Evolutionary conservation across 2,329 filamentous ascomycete species (phyloP), one percentile per base, ranked within the genome.

Genomic region (Massarina eburnea): DNA sequence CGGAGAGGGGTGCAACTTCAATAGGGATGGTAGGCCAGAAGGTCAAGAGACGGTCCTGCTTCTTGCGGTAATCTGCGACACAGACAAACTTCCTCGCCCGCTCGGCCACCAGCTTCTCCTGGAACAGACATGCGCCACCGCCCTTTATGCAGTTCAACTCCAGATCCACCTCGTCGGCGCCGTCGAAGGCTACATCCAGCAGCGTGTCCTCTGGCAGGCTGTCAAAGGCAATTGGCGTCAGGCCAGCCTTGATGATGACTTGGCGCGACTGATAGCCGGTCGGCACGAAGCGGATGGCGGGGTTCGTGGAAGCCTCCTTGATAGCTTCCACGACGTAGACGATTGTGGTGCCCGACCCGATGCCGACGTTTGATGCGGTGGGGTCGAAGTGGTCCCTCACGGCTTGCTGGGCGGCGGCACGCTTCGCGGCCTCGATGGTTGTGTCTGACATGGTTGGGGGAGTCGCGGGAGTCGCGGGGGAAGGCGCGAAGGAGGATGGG

Each of bases 101-200:
- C 49, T 89, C 83, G 4, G 91, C 91, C 4, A 99, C 91, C 27
- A 99, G 79, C 77, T 99, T 99, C 75, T 99, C 94, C 72, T 97
- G 94, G 76, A 96, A 95, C 45, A 97, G 75, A 72, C 94, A 99
- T n/a, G 91, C 94, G 47, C 94, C 94, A 39, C 94, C 94, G 43
- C 94, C 94, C 76, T 97, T 97, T 76, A 99, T 97, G 66, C 92
- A 90, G 73, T 97, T 99, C 49, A 99, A 75, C 41, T 95, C 88
- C 37, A 89, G 85, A 67, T 99, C 94, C 24, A 99, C 91, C 76
- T 99, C 94, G 68, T 99, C 94, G 3, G 94, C 94, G 43, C 94
- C 94, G 66, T 99, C 94, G 67, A 99, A 99, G 39, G 88, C 89
- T 15, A 97, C 87, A 62, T 97, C 92, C 21, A 99, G 80, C 66